Evolutionary conservation across 140 eudicot species (phyloP), one percentile per base, ranked within the genome.

Genomic region (Cichorium intybus): DNA sequence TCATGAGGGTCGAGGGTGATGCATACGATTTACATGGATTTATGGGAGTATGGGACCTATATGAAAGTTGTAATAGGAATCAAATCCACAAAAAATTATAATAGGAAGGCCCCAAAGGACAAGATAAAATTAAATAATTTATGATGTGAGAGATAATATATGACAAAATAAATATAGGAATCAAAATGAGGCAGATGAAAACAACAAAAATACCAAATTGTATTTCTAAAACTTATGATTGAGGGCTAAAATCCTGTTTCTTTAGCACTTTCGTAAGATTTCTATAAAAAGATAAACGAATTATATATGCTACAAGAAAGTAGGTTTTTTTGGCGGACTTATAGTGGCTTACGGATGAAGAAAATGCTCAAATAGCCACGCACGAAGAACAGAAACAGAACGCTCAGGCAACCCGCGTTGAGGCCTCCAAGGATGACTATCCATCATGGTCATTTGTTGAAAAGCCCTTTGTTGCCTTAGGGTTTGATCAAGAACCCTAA

Each of bases 301-400:
- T 2, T 24, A 27, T 45, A 10, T 47, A 17, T 55, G 5, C 27
- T 59, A 49, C 29, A 7, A 50, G 15, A 59, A 69, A 23, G 21
- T 41, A 12, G 53, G 20, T 10, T 52, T 7, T 7, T 51, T 24
- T 15, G 7, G 18, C 7, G 21, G 56, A 48, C 14, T 55, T 15
- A 49, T 26, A 64, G 69, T 61, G 31, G 23, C 53, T 77, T 81
- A 89, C 99, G 99, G 99, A 71, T 93, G 95, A 45, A 93, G 95
- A 69, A 93, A 93, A 81, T 93, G 99, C 56, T 93, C 99, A 48
- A 93, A 93, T 60, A 93, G 95, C 99, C 99, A 93, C 68, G 99
- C 97, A 2, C 97, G 93, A 64, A 94, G 99, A 71, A 94, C 89
- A 7, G 97, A 84, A 15, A 94, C 99, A 3, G 99, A 86, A 60